Base-by-base conservation (phyloP, 176 grass and related monocot species). In the Bothriochloa decipiens region DNA sequence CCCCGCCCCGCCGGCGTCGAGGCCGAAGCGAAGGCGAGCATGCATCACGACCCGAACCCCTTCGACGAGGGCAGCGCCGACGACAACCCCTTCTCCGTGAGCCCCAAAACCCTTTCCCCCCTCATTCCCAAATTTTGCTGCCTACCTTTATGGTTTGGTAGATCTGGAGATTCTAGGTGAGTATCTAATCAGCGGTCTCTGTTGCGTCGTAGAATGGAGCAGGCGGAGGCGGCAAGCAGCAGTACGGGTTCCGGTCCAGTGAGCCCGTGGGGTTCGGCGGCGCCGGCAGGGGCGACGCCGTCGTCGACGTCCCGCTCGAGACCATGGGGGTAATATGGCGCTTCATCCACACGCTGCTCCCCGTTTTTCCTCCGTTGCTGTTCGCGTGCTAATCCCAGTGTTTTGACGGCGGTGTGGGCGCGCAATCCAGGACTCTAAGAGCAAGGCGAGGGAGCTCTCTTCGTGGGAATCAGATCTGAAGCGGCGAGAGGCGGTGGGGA, bases 31-130 rank as follows among this genome's bases (percentile, higher is more conserved):
- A 62, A 78, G 22, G 77, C 78, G 79, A 77, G 67, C 68, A 90
- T 90, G 88, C 88, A 92, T 87, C 87, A 80, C 89, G 94, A 97
- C 75, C 89, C 94, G 52, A 97, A 94, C 79, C 94, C 94, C 87
- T 97, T 94, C 80, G 91, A 94, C 76, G 91, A 97, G 78, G 89
- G 82, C 41, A 46, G 22, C 79, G 87, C 80, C 47, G 47, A 49
- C 14, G 47, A 49, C 47, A 49, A 49, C 15, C 47, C 47, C 14
- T 49, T 49, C 47, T 92, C 91, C 37, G 94, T 94, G 67, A 84
- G 70, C 73, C 73, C 9, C 28, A 20, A 62, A 28, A 13, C 13
- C 55, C 4, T 27, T 45, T 28, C 22, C 20, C 46, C 36, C 17
- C 39, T 45, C 58, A 0, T 15, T 50, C 32, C 13, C 26, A 32